phyloP scores from a whole-genome alignment of 1,284 basidiomycete species.

The Ceratobasidium sp. region DNA sequence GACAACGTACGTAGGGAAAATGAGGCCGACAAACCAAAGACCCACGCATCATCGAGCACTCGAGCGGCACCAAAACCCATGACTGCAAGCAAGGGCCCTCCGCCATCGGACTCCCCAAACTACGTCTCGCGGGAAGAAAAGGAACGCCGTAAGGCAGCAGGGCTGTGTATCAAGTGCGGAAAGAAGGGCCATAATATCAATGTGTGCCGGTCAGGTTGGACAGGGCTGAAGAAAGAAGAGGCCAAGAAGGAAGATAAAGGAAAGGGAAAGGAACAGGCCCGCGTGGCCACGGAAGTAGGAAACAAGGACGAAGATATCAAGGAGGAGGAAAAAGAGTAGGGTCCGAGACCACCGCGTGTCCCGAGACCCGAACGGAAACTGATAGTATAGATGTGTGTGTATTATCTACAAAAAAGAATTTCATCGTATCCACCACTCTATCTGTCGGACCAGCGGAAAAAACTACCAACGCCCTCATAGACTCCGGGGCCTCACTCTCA shows the following conservation, averaged over 20 bases:
- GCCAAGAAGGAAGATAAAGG: not conserved
- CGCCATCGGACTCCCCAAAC: no score
- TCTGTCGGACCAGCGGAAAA: not conserved
- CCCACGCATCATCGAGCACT: not conserved
- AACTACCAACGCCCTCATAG: constrained; percentile 13
- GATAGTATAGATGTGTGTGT: not conserved
- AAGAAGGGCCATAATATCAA: constrained; percentile 2
- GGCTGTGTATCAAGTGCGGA: constrained; percentile 19
- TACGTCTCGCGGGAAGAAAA: no score
- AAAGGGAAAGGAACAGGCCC: not conserved
- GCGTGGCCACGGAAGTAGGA: not conserved
- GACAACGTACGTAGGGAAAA: no score
- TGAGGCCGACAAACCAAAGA: no score
- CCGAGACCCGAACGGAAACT: not conserved
- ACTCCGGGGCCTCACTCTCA: constrained; percentile 17
- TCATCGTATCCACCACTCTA: not conserved
- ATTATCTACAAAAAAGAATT: not conserved
- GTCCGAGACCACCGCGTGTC: not conserved
- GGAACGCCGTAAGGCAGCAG: not conserved
- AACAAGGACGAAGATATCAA: not conserved
- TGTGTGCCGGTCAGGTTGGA: constrained; percentile 1
- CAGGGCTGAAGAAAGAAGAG: not conserved
- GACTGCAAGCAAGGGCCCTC: no score
- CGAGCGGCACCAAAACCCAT: no score
- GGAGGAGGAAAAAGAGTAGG: constrained; percentile 2